phyloP scores from a whole-genome alignment of 352 stramenopile genomes.

The Globisporangium polare region DNA sequence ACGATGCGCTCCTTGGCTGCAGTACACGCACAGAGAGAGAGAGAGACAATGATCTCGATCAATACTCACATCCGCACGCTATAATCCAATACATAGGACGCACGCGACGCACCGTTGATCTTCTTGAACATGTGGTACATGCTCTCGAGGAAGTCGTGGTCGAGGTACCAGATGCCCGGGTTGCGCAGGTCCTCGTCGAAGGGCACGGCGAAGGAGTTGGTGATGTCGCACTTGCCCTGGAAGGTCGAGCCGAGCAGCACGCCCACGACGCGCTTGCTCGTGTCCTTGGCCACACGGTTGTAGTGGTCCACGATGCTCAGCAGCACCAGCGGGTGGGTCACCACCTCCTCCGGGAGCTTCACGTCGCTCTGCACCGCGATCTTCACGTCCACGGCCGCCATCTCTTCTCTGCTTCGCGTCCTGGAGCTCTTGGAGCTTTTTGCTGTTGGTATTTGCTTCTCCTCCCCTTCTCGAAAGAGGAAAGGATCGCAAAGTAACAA shows the following conservation, averaged over 20 bases:
- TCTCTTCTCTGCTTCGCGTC: background rate
- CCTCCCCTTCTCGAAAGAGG: background rate
- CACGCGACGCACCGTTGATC: constrained; percentile 74
- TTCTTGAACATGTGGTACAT: constrained; percentile 97
- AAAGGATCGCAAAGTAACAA: constrained; percentile 14
- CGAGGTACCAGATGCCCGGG: constrained; percentile 97
- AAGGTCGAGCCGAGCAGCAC: constrained; percentile 95
- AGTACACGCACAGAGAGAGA: background rate
- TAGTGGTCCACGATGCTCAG: constrained; percentile 99
- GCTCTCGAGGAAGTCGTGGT: constrained; percentile 99
- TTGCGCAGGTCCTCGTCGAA: constrained; percentile 99
- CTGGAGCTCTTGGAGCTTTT: background rate
- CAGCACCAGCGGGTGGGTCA: constrained; percentile 98
- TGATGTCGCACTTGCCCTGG: constrained; percentile 94
- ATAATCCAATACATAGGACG: background rate
- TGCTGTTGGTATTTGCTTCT: background rate
- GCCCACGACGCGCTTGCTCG: constrained; percentile 98
- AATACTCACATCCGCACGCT: background rate
- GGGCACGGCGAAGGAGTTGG: constrained; percentile 94
- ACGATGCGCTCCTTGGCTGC: constrained; percentile 96
- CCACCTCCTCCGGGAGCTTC: constrained; percentile 89
- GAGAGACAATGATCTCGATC: background rate
- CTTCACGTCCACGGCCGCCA: constrained; percentile 27
- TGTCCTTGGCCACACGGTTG: constrained; percentile 97
- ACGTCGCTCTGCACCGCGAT: constrained; percentile 78